Evolutionary conservation across 352 stramenopile species (phyloP).

Genomic region (Phytopythium delawarense): DNA sequence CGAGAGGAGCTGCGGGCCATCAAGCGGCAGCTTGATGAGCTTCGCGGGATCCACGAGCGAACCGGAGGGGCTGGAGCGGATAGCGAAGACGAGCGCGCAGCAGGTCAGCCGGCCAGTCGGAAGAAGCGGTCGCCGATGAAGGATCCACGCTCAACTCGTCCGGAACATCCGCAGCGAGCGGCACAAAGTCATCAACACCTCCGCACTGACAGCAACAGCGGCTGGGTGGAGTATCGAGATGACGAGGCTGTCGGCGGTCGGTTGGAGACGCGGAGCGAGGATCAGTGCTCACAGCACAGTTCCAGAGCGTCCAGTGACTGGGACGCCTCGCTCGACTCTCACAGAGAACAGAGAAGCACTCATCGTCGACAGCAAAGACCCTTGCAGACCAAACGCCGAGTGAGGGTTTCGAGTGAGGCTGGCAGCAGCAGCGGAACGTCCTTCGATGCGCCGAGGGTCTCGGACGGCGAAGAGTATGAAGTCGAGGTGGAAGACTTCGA

Average conservation of each 20-base stretch:
- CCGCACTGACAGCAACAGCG: no score
- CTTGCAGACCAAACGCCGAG: background rate
- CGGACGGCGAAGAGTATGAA: background rate
- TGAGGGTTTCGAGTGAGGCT: background rate
- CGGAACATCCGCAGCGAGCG: background rate
- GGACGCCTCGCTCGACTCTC: background rate
- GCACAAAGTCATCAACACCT: background rate
- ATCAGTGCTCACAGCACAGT: background rate
- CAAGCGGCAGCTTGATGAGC: constrained; percentile 75
- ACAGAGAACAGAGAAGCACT: background rate
- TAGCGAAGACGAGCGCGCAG: background rate
- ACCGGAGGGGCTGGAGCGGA: background rate
- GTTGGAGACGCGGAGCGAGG: background rate
- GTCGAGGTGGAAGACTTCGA: background rate
- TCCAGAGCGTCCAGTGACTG: background rate
- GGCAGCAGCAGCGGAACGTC: background rate
- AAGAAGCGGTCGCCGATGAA: background rate
- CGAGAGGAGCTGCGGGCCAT: constrained; percentile 77
- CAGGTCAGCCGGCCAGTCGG: background rate
- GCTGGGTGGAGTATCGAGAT: background rate
- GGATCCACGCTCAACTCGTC: background rate
- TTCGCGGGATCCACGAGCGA: constrained; percentile 46
- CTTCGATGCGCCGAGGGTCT: background rate
- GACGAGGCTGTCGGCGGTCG: background rate
- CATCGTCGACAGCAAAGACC: background rate